A percentile compares a stretch with the other conserved stretches of the same genome.
Evolutionary conservation across 305 asterid genomes (phyloP).

Genomic region (Fraxinus floribunda): DNA sequence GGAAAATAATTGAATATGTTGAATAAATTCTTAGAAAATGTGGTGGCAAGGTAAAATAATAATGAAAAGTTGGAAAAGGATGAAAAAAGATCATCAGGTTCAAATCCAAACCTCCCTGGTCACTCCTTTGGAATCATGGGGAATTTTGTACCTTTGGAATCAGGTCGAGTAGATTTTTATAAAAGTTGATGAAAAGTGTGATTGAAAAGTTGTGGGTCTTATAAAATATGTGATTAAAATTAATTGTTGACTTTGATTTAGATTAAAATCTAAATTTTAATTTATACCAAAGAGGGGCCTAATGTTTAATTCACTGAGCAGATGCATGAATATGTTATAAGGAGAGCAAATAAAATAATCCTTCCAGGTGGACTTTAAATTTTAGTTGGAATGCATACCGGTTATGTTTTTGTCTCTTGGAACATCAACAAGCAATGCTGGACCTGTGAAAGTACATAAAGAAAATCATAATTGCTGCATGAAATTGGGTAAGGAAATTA

Average conservation of each 20-base stretch:
- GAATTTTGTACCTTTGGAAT: not conserved
- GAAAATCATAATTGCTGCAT: not conserved
- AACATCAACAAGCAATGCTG: constrained; percentile 85
- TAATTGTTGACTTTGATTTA: too few relatives aligned
- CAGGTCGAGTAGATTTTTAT: too few relatives aligned
- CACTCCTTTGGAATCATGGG: not conserved
- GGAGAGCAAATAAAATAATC: not conserved
- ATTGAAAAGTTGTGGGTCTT: too few relatives aligned
- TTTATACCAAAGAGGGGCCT: too few relatives aligned
- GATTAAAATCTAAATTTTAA: too few relatives aligned
- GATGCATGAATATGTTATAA: not conserved
- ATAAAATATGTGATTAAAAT: too few relatives aligned
- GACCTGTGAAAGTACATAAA: constrained; percentile 52
- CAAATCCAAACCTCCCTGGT: not conserved
- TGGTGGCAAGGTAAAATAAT: not conserved
- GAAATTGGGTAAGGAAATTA: not conserved
- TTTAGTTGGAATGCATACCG: constrained; percentile 40
- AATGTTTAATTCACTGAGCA: not conserved
- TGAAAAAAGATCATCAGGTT: not conserved
- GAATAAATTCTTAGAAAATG: not conserved
- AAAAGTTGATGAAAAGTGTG: too few relatives aligned
- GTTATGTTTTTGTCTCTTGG: constrained; percentile 88
- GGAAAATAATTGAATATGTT: not conserved
- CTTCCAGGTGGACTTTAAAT: not conserved
- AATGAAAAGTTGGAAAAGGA: not conserved